Conservation (phyloP, 2,329 filamentous ascomycete species). For the Alternaria sp. region DNA sequence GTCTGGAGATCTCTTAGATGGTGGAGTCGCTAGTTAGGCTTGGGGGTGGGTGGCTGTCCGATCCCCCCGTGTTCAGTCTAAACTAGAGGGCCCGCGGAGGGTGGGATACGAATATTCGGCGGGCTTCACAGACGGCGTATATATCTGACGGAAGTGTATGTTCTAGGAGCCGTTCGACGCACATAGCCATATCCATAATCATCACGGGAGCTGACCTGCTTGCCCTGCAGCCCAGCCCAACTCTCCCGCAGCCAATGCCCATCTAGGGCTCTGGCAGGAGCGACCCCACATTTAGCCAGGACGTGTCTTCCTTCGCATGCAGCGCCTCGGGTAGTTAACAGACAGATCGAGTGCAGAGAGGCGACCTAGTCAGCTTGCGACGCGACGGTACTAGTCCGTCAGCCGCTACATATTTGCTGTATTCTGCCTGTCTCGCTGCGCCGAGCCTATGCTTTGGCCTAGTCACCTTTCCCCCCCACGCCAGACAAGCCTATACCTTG, state of each 20-base stretch:
- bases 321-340: slow-evolving; percentile 11
- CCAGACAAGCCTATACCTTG: slow-evolving; percentile 18
- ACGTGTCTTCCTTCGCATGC: slow-evolving; percentile 20
- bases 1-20: slow-evolving; percentile 17
- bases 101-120: slow-evolving; percentile 7
- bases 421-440: slow-evolving; percentile 19
- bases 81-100: slow-evolving; percentile 4
- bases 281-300: slow-evolving; percentile 19
- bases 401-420: slow-evolving; percentile 18
- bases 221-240: slow-evolving; percentile 19
- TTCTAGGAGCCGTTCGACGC: neutral
- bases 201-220: slow-evolving; percentile 13
- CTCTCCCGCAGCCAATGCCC: slow-evolving; percentile 21
- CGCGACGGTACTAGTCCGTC: slow-evolving; percentile 1
- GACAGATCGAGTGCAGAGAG: neutral
- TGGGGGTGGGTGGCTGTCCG: slow-evolving; percentile 10
- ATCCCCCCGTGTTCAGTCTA: slow-evolving; percentile 10
- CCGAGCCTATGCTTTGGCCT: slow-evolving; percentile 19
- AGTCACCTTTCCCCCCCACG: slow-evolving; percentile 13
- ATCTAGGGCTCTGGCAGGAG: slow-evolving; percentile 8
- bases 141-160: slow-evolving; percentile 11
- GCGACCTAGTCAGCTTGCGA: slow-evolving; percentile 5
- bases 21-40: slow-evolving; percentile 7
- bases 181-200: slow-evolving; percentile 10
- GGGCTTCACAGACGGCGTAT: slow-evolving; percentile 5